Evolutionary conservation across 176 grass and related monocot species (phyloP).

Genomic region (Ensete glaucum): DNA sequence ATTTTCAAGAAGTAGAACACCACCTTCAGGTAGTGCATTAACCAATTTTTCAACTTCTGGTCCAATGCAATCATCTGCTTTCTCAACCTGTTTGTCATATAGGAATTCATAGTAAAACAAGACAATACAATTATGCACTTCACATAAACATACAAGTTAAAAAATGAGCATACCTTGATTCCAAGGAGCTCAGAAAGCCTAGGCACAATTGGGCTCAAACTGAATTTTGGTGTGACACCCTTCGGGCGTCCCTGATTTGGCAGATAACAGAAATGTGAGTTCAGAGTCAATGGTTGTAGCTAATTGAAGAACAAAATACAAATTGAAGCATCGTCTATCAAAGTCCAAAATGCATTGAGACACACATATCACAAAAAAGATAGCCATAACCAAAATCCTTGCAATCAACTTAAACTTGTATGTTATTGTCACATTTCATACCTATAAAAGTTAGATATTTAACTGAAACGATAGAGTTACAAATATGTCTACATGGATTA

Average conservation of each 20-base stretch:
- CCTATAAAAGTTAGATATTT: no score
- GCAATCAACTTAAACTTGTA: no score
- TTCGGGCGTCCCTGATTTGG: slow-evolving; percentile 32
- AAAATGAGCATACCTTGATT: slow-evolving; percentile 20
- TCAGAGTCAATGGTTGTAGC: not conserved
- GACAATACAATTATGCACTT: not conserved
- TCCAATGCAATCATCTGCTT: slow-evolving; percentile 40
- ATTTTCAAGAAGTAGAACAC: slow-evolving; percentile 43
- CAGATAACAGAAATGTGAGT: slow-evolving; percentile 4
- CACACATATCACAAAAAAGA: no score
- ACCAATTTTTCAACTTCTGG: slow-evolving; percentile 43
- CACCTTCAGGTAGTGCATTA: slow-evolving; percentile 29
- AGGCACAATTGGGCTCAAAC: slow-evolving; percentile 41
- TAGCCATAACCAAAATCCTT: not conserved
- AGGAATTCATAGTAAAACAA: not conserved
- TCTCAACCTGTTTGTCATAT: slow-evolving; percentile 26
- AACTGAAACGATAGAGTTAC: no score
- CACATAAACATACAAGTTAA: not conserved
- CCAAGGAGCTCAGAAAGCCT: slow-evolving; percentile 45
- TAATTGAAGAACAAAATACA: not conserved
- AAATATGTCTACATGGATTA: no score
- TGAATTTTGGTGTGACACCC: slow-evolving; percentile 34
- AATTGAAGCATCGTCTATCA: not conserved
- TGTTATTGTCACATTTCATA: no score
- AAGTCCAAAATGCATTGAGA: no score